A percentile compares a stretch with the other conserved stretches of the same genome.
Evolutionary conservation across 2,329 filamentous ascomycete species (phyloP).

Genomic region (Diplocarpon rosae): DNA sequence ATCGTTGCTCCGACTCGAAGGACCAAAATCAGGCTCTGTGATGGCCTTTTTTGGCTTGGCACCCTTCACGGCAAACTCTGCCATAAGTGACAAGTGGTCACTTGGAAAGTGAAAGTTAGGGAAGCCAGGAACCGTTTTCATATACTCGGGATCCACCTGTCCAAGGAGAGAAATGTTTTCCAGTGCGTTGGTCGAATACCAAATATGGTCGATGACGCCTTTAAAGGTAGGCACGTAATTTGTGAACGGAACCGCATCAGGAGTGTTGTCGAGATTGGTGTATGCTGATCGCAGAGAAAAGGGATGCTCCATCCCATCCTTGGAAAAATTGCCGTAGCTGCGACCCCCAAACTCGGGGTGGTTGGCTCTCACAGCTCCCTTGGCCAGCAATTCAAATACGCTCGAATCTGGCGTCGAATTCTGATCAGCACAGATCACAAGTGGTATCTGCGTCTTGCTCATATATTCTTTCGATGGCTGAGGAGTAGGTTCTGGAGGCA

Average conservation of each 20-base stretch:
- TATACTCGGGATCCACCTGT: constrained; percentile 60
- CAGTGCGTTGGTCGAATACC: constrained; percentile 76
- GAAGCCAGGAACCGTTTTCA: constrained; percentile 60
- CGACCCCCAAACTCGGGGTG: constrained; percentile 71
- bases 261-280: constrained; percentile 66
- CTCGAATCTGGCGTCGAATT: constrained; percentile 83
- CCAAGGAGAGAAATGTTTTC: constrained; percentile 57
- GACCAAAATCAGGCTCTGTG: constrained; percentile 26
- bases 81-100: constrained; percentile 59
- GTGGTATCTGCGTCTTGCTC: constrained; percentile 75
- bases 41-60: constrained; percentile 36
- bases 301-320: constrained; percentile 84
- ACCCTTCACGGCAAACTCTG: constrained; percentile 59
- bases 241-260: constrained; percentile 80
- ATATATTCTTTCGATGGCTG: constrained; percentile 79
- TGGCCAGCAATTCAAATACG: constrained; percentile 80
- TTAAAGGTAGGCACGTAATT: constrained; percentile 94
- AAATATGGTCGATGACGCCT: constrained; percentile 92
- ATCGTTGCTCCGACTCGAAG: constrained; percentile 21
- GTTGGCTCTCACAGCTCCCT: constrained; percentile 64
- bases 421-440: constrained; percentile 90
- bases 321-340: constrained; percentile 87
- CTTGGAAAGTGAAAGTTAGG: constrained; percentile 67
- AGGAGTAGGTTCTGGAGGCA: constrained; percentile 41
- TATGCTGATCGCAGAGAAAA: constrained; percentile 93